A percentile compares a stretch with the other conserved stretches of the same genome.
phyloP scores from a whole-genome alignment of 2,329 filamentous ascomycete genomes.

The Cladorrhinum sp. region DNA sequence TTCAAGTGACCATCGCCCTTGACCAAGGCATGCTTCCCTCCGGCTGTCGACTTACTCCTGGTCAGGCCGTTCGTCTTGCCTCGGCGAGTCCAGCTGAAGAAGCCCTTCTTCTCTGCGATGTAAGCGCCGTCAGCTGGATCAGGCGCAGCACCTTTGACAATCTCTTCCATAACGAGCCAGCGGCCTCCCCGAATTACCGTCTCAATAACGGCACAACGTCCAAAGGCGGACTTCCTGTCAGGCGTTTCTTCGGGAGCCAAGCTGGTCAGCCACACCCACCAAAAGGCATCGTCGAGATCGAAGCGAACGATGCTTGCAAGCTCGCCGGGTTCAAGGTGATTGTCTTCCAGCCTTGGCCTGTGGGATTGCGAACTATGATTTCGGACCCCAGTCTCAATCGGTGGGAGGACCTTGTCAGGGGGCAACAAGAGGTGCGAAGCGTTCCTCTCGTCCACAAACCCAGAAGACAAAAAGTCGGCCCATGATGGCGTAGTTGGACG shows the following conservation, averaged over 20 bases:
- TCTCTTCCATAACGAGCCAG: constrained; percentile 95
- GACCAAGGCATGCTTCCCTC: constrained; percentile 55
- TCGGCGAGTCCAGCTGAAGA: constrained; percentile 81
- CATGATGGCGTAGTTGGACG: constrained; percentile 94
- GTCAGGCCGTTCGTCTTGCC: constrained; percentile 50
- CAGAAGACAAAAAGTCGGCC: constrained; percentile 95
- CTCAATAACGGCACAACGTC: constrained; percentile 87
- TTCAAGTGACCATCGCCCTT: constrained; percentile 42
- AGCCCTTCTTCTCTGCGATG: constrained; percentile 91
- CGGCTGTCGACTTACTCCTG: constrained; percentile 65
- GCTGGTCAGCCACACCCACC: constrained; percentile 99
- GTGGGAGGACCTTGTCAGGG: constrained; percentile 86
- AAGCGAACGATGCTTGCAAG: constrained; percentile 85
- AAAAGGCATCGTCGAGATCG: constrained; percentile 91
- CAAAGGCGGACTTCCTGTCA: constrained; percentile 86
- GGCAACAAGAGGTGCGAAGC: constrained; percentile 74
- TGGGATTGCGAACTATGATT: constrained; percentile 87
- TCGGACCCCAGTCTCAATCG: constrained; percentile 67
- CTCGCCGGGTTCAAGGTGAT: constrained; percentile 83
- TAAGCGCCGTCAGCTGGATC: constrained; percentile 83
- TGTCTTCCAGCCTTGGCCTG: constrained; percentile 65
- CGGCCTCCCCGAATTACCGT: constrained; percentile 76
- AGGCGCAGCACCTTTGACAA: constrained; percentile 86
- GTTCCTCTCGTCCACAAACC: constrained; percentile 78
- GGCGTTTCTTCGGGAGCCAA: constrained; percentile 84